Conservation (phyloP, 805 yeast species). For the Nakazawaea peltata region DNA sequence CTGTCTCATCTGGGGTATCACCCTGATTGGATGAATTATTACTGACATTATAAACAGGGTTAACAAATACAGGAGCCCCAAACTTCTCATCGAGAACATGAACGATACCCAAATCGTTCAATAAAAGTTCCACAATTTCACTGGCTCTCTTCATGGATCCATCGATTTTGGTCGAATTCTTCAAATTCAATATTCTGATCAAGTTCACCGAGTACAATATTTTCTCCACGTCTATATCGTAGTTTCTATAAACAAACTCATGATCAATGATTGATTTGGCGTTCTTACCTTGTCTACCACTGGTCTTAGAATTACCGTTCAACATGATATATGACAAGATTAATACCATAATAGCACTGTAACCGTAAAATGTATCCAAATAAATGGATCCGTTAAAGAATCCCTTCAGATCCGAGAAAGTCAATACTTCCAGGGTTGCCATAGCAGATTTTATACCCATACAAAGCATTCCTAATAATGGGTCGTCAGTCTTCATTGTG, state of each 20-base stretch:
- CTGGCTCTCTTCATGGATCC: constrained; percentile 34
- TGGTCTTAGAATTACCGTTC: constrained; percentile 13
- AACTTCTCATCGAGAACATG: constrained; percentile 16
- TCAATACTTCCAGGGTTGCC: constrained; percentile 28
- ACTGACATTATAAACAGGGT: constrained; percentile 6
- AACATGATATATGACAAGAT: constrained; percentile 31
- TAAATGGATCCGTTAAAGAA: constrained; percentile 37
- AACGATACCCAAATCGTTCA: constrained; percentile 32
- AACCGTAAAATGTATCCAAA: constrained; percentile 34
- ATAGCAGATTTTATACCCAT: constrained; percentile 33
- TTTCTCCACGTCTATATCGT: constrained; percentile 19
- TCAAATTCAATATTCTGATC: constrained; percentile 23
- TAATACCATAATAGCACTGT: constrained; percentile 32
- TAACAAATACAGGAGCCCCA: constrained; percentile 7
- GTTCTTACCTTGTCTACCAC: not conserved
- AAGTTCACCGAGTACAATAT: constrained; percentile 25
- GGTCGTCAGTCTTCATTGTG: constrained; percentile 30
- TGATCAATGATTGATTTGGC: constrained; percentile 19
- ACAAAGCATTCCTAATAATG: constrained; percentile 29
- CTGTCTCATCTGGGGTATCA: constrained; percentile 2
- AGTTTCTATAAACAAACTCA: constrained; percentile 17
- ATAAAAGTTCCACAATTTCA: constrained; percentile 32
- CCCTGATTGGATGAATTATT: constrained; percentile 5
- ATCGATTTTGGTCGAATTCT: constrained; percentile 25
- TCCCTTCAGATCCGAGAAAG: constrained; percentile 26